Base-by-base conservation (phyloP, 352 stramenopile species). In the Phytopythium ostracodes region DNA sequence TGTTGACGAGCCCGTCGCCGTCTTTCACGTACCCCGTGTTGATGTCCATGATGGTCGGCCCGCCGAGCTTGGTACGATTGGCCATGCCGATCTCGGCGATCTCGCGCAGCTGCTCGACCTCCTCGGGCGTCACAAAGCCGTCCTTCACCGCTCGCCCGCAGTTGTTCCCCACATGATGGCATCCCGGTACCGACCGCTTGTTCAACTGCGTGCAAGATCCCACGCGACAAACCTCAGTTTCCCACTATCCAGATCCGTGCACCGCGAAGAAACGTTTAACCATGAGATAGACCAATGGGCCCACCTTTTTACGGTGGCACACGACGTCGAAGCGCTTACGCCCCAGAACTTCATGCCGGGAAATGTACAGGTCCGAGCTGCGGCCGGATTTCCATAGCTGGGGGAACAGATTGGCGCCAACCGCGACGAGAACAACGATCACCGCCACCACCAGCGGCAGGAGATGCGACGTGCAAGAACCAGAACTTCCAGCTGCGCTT, bases 11-110 rank as follows among this genome's bases (percentile, higher is more conserved):
- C 6, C 89, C 87, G 42, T 90, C 70, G 38, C 76, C 87, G 60
- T 96, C 82, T 58, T 89, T 96, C 63, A 95, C 87, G 62, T 85
- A 97, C 20, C 90, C 88, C 54, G 79, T 89, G 71, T 97, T 97
- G 56, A 95, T 79, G 70, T 97, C 91, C 79, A 98, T 91, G 71
- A 98, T 98, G 38, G 90, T 97, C 14, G 92, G 92, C 0, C 92
- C 92, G 17, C 85, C 87, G 25, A 88, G 72, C 35, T 65, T 64
- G 31, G 78, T 88, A 58, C 82, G 83, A 62, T 83, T 84, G 43
- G 75, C 60, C 89, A 97, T 96, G 29, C 88, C 89, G 33, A 81
- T 78, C 66, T 96, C 83, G 0, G 88, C 88, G 60, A 97, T 96
- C 56, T 81, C 73, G 0, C 81, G 81, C 68, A 97, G 72, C 49